A percentile compares a stretch with the other conserved stretches of the same genome.
Conservation (phyloP, 805 yeast genomes). For the Priceomyces medius region DNA sequence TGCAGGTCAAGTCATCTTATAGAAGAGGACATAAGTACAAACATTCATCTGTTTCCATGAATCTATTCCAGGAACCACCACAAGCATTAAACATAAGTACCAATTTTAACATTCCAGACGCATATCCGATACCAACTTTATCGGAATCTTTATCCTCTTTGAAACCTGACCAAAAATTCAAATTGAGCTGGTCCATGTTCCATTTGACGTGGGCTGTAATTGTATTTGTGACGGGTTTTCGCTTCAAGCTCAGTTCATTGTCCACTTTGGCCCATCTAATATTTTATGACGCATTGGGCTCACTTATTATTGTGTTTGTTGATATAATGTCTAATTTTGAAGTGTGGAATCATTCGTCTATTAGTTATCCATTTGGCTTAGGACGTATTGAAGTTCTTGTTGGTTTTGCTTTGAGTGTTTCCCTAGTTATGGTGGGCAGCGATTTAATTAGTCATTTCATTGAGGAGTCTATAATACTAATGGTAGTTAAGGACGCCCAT, state of each 20-base stretch:
- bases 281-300: constrained; percentile 83
- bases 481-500: constrained; percentile 30
- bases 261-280: constrained; percentile 83
- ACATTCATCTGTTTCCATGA: constrained; percentile 95
- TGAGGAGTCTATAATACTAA: constrained; percentile 62
- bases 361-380: constrained; percentile 87
- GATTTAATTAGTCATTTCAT: constrained; percentile 84
- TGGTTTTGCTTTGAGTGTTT: constrained; percentile 83
- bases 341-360: constrained; percentile 81
- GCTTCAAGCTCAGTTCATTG: constrained; percentile 56
- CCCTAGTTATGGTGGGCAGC: constrained; percentile 85
- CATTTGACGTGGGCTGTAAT: constrained; percentile 57
- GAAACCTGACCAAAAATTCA: constrained; percentile 54
- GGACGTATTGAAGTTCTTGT: constrained; percentile 87
- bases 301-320: constrained; percentile 64
- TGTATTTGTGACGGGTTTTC: constrained; percentile 61
- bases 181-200: constrained; percentile 55
- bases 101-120: constrained; percentile 58
- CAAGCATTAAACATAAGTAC: constrained; percentile 37
- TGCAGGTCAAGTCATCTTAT: constrained; percentile 54
- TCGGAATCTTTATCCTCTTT: constrained; percentile 64
- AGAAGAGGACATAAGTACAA: constrained; percentile 95
- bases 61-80: constrained; percentile 91
- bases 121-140: constrained; percentile 70
- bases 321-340: constrained; percentile 87